phyloP scores from a whole-genome alignment of 2,329 filamentous ascomycete genomes.

The Microcyclosporella mali region DNA sequence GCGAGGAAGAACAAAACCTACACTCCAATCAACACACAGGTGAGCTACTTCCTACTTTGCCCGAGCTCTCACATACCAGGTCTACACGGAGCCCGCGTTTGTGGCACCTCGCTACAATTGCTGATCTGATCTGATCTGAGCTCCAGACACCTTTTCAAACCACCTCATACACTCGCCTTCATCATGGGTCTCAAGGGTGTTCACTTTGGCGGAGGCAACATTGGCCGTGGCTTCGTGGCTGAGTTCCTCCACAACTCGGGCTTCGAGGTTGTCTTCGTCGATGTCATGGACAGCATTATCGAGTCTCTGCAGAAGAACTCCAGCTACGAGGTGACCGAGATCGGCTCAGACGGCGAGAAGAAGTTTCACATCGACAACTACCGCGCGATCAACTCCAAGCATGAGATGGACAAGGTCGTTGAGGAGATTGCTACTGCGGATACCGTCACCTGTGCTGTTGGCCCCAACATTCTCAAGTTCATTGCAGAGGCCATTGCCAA shows the following conservation, averaged over 20 bases:
- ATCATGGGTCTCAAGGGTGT: constrained; percentile 42
- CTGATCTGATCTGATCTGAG: neutral
- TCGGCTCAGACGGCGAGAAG: constrained; percentile 74
- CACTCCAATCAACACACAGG: no score
- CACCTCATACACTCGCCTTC: constrained; percentile 11
- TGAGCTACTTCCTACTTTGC: no score
- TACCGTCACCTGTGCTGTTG: constrained; percentile 92
- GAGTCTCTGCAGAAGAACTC: constrained; percentile 66
- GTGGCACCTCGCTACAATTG: no score
- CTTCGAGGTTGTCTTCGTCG: constrained; percentile 93
- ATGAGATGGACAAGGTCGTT: constrained; percentile 72
- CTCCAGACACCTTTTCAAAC: constrained; percentile 1
- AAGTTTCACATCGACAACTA: constrained; percentile 88
- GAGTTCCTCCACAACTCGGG: constrained; percentile 92
- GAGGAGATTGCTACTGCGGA: constrained; percentile 82
- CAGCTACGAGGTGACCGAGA: constrained; percentile 88
- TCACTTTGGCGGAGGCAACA: constrained; percentile 50
- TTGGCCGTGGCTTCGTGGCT: constrained; percentile 66
- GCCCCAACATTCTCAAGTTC: constrained; percentile 92
- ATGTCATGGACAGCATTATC: constrained; percentile 82
- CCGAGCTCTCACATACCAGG: no score
- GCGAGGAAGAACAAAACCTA: no score
- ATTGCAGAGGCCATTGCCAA: constrained; percentile 94
- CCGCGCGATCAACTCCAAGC: constrained; percentile 91
- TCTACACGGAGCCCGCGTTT: no score